Evolutionary conservation across 176 grass and related monocot genomes (phyloP).

Genomic region (Oryza meyeriana): DNA sequence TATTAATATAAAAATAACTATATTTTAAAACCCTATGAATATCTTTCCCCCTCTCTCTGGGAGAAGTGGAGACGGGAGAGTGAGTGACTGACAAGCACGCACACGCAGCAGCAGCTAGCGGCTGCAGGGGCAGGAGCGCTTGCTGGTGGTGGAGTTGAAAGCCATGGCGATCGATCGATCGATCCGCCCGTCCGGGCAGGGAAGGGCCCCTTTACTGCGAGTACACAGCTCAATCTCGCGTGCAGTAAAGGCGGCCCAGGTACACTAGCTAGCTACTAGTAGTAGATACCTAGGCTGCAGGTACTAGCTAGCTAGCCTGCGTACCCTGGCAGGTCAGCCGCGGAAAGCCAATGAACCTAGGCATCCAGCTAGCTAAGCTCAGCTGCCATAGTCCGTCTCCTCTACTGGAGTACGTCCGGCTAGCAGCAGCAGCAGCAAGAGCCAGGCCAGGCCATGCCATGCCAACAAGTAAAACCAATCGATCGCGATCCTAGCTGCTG

Average conservation of each 20-base stretch:
- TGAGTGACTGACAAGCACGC: not conserved
- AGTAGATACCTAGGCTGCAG: not conserved
- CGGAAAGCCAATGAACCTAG: not conserved
- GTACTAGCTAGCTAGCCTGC: not conserved
- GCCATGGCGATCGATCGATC: not conserved
- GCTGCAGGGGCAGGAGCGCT: no score
- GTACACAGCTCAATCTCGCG: not conserved
- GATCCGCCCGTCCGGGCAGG: no score
- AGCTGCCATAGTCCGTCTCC: no score
- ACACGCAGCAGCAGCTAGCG: not conserved
- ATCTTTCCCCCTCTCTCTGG: no score
- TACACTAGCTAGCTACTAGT: not conserved
- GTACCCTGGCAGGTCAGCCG: not conserved
- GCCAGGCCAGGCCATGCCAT: not conserved
- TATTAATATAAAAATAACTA: no score
- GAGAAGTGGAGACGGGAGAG: not conserved
- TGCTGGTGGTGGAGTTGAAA: not conserved
- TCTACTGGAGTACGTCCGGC: no score
- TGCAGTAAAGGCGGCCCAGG: not conserved
- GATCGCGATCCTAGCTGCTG: no score
- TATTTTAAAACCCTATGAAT: no score
- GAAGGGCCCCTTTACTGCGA: not conserved
- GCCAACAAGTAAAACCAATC: not conserved
- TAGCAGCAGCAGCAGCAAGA: not conserved
- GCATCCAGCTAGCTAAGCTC: not conserved